Evolutionary conservation across 305 asterid genomes (phyloP).

Genomic region (Solanum hybrid): DNA sequence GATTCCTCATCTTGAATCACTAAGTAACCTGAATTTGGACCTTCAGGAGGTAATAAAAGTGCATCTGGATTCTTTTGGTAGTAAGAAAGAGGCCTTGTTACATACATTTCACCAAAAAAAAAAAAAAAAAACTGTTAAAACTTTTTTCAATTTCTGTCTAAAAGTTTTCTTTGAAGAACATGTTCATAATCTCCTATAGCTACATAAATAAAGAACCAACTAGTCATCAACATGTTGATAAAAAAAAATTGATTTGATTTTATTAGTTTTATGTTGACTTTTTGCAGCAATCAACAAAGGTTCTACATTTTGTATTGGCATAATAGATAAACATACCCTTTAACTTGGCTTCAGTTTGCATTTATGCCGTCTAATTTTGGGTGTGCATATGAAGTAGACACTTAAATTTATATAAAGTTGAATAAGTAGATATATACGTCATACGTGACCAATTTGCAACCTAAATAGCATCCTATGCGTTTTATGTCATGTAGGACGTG

Average conservation of each 20-base stretch:
- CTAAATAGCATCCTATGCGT: neutral
- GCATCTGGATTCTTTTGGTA: conserved; percentile 28
- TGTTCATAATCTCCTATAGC: no score
- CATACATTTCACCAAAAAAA: conserved; percentile 27
- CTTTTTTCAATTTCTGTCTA: no score
- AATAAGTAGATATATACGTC: no score
- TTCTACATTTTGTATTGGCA: neutral
- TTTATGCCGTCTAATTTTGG: neutral
- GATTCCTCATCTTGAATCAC: conserved; percentile 58
- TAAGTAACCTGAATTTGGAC: conserved; percentile 56
- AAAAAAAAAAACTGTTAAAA: neutral
- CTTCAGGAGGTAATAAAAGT: conserved; percentile 28
- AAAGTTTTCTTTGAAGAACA: neutral
- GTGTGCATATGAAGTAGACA: neutral
- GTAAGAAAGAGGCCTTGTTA: conserved; percentile 48
- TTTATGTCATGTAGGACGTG: neutral
- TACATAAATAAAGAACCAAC: neutral
- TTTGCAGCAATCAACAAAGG: neutral
- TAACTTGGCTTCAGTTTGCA: neutral
- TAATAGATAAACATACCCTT: neutral
- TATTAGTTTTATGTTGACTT: neutral
- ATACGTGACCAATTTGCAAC: neutral
- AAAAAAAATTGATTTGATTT: neutral
- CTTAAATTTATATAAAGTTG: no score
- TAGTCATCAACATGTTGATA: neutral